Evolutionary conservation across 768 basidiomycete species (phyloP).

Genomic region (Sutorius australiensis): DNA sequence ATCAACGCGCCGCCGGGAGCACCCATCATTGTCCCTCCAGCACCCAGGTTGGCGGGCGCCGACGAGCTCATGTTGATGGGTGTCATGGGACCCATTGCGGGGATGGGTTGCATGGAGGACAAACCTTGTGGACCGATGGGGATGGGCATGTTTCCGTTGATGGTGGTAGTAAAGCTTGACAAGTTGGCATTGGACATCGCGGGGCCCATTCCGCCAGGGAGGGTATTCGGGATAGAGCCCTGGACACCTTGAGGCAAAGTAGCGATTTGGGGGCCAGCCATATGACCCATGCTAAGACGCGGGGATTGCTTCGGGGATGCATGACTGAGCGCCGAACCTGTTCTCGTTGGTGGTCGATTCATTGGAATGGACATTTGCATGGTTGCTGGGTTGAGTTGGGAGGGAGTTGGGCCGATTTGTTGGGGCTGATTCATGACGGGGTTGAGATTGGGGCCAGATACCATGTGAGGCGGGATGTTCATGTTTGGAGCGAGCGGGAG

Average conservation of each 20-base stretch:
- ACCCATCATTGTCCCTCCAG: constrained; percentile 24
- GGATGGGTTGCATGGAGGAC: constrained; percentile 14
- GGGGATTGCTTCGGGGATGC: constrained; percentile 30
- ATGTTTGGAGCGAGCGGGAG: constrained; percentile 12
- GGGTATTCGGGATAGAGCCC: constrained; percentile 10
- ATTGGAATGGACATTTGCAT: constrained; percentile 24
- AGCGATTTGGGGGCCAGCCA: constrained; percentile 11
- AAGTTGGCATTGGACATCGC: constrained; percentile 9
- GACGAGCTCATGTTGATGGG: constrained; percentile 20
- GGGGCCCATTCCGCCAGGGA: constrained; percentile 13
- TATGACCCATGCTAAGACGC: constrained; percentile 16
- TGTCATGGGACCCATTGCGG: constrained; percentile 16
- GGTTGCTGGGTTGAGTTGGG: constrained; percentile 15
- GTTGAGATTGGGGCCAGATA: background rate
- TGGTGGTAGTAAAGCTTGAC: constrained; percentile 8
- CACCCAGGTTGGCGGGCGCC: constrained; percentile 16
- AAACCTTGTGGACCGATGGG: constrained; percentile 15
- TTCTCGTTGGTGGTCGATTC: constrained; percentile 29
- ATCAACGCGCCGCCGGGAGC: constrained; percentile 34
- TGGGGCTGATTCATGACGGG: constrained; percentile 19
- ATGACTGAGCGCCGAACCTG: constrained; percentile 28
- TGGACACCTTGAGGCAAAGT: constrained; percentile 12
- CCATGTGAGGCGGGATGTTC: constrained; percentile 13
- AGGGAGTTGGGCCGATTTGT: constrained; percentile 15
- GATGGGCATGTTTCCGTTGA: constrained; percentile 19